Conservation (phyloP, 2,329 filamentous ascomycete species). For the Moelleriella libera region DNA sequence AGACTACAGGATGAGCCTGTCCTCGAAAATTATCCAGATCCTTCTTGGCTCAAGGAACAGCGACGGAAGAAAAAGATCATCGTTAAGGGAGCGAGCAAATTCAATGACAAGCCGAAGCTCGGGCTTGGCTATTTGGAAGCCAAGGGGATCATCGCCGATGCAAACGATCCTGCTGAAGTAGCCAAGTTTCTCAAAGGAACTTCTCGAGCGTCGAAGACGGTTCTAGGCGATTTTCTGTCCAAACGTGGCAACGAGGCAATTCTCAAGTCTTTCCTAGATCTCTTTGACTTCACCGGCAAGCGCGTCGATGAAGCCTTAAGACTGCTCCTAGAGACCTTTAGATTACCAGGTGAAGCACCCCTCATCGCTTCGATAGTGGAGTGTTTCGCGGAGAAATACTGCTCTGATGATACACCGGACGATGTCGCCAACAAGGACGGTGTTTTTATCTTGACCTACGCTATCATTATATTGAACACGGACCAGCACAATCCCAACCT, state of each 20-base stretch:
- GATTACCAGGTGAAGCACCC: slow-evolving; percentile 81
- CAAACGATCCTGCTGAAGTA: slow-evolving; percentile 59
- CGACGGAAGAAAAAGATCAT: slow-evolving; percentile 75
- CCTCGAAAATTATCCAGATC: slow-evolving; percentile 52
- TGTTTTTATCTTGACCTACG: slow-evolving; percentile 83
- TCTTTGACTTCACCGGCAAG: slow-evolving; percentile 81
- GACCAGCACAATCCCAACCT: slow-evolving; percentile 94
- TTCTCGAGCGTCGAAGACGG: slow-evolving; percentile 74
- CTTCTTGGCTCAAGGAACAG: slow-evolving; percentile 51
- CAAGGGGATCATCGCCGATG: slow-evolving; percentile 71
- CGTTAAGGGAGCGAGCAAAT: slow-evolving; percentile 74
- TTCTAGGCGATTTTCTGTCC: slow-evolving; percentile 83
- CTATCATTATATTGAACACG: slow-evolving; percentile 94
- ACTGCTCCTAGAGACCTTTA: slow-evolving; percentile 78
- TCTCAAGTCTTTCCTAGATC: slow-evolving; percentile 66
- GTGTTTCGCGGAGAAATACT: slow-evolving; percentile 77
- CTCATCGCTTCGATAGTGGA: slow-evolving; percentile 89
- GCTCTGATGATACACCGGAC: slow-evolving; percentile 51
- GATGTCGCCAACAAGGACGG: slow-evolving; percentile 76
- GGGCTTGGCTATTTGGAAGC: slow-evolving; percentile 76
- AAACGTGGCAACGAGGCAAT: slow-evolving; percentile 83
- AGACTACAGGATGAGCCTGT: slow-evolving; percentile 59
- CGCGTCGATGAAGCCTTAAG: slow-evolving; percentile 83
- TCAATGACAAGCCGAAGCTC: slow-evolving; percentile 87
- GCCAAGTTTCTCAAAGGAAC: slow-evolving; percentile 84